These are phyloP conservation scores for Stemphylium beticola DNA, from an alignment of 2,329 filamentous ascomycete species.

Conservation along the genomic window DNA sequence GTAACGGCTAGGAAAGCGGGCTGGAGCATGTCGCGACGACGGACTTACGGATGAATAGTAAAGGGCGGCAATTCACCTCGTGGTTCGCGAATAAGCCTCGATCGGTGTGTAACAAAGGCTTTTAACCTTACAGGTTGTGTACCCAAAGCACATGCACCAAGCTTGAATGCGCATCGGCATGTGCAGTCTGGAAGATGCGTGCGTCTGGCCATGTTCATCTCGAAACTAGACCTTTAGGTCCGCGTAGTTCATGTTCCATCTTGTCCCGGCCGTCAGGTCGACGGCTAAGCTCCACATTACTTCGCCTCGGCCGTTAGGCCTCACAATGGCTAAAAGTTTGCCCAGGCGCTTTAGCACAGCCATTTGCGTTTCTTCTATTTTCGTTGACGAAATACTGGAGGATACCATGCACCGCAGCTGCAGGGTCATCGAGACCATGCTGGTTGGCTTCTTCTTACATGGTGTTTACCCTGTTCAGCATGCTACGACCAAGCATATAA, in stretches of 20 bases:
- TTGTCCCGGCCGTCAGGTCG: neutral
- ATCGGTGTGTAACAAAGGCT: neutral
- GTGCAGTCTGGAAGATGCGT: slow-evolving; percentile 2
- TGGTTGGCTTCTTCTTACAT: slow-evolving; percentile 3
- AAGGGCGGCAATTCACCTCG: neutral
- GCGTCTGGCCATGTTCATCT: slow-evolving; percentile 13
- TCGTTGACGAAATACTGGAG: slow-evolving; percentile 7
- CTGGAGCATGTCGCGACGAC: neutral
- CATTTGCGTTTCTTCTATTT: neutral
- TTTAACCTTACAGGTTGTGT: neutral
- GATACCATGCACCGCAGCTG: slow-evolving; percentile 8
- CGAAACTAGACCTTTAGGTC: slow-evolving; percentile 3
- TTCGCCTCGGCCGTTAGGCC: neutral
- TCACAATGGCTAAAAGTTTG: neutral
- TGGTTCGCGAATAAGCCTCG: neutral
- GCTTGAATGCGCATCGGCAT: too few relatives aligned
- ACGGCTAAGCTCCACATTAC: slow-evolving; percentile 2
- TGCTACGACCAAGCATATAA: slow-evolving; percentile 17
- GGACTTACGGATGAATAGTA: neutral
- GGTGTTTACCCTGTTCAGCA: neutral
- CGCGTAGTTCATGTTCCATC: neutral
- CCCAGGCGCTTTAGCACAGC: slow-evolving; percentile 4
- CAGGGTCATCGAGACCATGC: slow-evolving; percentile 12
- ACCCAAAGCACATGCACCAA: neutral
- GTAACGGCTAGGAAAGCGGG: neutral